These are phyloP conservation scores for Podaxis mareebaensis DNA, from an alignment of 768 basidiomycete genomes.

Conservation along the genomic window DNA sequence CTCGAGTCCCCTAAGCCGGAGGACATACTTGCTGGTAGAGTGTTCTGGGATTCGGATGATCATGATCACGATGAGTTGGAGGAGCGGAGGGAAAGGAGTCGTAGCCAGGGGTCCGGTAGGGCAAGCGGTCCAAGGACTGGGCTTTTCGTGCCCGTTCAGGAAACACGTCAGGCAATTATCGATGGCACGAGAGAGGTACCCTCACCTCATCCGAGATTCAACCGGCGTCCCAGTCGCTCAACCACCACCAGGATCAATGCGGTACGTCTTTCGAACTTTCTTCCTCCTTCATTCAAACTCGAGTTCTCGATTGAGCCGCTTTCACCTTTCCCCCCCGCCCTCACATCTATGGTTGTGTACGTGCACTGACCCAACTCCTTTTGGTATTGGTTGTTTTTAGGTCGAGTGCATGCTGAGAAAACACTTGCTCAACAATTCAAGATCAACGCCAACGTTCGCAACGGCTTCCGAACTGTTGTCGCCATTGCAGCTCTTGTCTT, in stretches of 20 bases:
- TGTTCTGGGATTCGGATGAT: constrained; percentile 54
- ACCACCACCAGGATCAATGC: constrained; percentile 19
- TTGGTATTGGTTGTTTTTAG: constrained; percentile 25
- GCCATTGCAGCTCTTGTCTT: constrained; percentile 12
- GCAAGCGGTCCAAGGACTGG: constrained; percentile 39
- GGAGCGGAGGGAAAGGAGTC: constrained; percentile 21
- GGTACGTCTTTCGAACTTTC: constrained; percentile 23
- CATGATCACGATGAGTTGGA: constrained; percentile 34
- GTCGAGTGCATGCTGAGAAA: constrained; percentile 37
- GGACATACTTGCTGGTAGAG: constrained; percentile 66
- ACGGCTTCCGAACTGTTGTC: constrained; percentile 12
- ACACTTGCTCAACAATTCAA: constrained; percentile 28
- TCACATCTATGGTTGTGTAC: constrained; percentile 8
- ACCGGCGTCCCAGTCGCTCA: constrained; percentile 24
- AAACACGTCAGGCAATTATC: constrained; percentile 45
- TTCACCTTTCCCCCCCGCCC: constrained; percentile 8
- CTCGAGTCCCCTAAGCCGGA: constrained; percentile 52
- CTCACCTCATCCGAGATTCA: constrained; percentile 51
- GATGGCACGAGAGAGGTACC: constrained; percentile 46
- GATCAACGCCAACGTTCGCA: constrained; percentile 26
- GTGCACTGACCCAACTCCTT: constrained; percentile 19
- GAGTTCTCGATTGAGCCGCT: constrained; percentile 12
- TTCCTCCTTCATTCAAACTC: constrained; percentile 7
- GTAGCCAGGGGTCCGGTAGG: constrained; percentile 26
- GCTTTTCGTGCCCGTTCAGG: constrained; percentile 36